A percentile compares a stretch with the other conserved stretches of the same genome.
These are phyloP conservation scores for Remersonia thermophila DNA, from an alignment of 2,329 filamentous ascomycete species.

Conservation along the genomic window DNA sequence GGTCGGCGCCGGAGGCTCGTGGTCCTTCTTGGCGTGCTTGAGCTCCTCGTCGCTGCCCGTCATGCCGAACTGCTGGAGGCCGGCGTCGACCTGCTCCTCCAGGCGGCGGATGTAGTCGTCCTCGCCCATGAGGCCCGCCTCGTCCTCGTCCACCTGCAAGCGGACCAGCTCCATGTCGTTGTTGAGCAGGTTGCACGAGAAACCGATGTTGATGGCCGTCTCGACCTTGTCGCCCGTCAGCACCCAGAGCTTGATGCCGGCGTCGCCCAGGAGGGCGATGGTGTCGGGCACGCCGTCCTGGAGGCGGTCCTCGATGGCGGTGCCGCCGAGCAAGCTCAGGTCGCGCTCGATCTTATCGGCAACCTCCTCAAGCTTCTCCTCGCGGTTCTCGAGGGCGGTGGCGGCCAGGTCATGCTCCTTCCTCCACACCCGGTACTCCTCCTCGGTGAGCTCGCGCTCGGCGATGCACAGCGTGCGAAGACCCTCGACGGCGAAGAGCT, in stretches of 20 bases:
- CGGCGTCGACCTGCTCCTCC: slow-evolving; percentile 60
- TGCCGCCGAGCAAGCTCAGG: slow-evolving; percentile 77
- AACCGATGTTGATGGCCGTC: slow-evolving; percentile 98
- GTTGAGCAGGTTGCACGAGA: slow-evolving; percentile 93
- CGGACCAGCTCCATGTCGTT: slow-evolving; percentile 97
- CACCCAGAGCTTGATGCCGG: slow-evolving; percentile 98
- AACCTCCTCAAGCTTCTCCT: slow-evolving; percentile 84
- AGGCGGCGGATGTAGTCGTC: slow-evolving; percentile 44
- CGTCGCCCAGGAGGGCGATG: slow-evolving; percentile 78
- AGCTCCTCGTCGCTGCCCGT: slow-evolving; percentile 81
- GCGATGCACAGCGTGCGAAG: slow-evolving; percentile 91
- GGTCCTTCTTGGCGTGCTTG: slow-evolving; percentile 62
- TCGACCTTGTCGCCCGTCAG: slow-evolving; percentile 97
- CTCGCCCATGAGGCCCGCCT: slow-evolving; percentile 34
- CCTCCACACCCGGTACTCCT: slow-evolving; percentile 77
- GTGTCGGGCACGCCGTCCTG: slow-evolving; percentile 96
- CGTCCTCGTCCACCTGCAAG: slow-evolving; percentile 71
- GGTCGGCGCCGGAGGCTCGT: slow-evolving; percentile 74
- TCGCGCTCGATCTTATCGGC: slow-evolving; percentile 87
- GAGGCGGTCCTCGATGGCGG: slow-evolving; percentile 90
- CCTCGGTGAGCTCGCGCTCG: slow-evolving; percentile 64
- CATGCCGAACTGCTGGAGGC: slow-evolving; percentile 61
- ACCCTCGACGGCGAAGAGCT: slow-evolving; percentile 93
- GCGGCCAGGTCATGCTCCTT: slow-evolving; percentile 80
- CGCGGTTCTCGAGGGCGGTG: slow-evolving; percentile 69